phyloP scores from a whole-genome alignment of 768 basidiomycete genomes.

The Lentinula aciculospora region DNA sequence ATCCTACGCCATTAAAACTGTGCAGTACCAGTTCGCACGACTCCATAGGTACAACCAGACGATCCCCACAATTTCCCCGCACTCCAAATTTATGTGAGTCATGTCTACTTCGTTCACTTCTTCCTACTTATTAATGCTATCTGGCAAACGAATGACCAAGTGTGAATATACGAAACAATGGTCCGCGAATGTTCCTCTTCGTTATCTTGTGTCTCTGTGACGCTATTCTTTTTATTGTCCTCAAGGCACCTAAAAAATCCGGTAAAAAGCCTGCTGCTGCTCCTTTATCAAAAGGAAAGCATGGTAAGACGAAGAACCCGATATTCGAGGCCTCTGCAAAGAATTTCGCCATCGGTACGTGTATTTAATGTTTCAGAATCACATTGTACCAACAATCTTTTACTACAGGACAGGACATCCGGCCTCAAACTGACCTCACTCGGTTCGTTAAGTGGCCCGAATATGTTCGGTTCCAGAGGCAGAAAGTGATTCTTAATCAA shows the following conservation, averaged over 20 bases:
- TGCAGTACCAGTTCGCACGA: slow-evolving; percentile 1
- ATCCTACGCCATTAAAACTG: neutral
- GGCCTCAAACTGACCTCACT: slow-evolving; percentile 83
- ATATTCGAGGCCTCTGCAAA: slow-evolving; percentile 87
- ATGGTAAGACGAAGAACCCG: slow-evolving; percentile 81
- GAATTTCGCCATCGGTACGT: slow-evolving; percentile 92
- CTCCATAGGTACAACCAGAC: neutral
- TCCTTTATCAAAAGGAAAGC: slow-evolving; percentile 75
- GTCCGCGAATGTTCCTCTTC: neutral
- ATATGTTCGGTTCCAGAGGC: slow-evolving; percentile 95
- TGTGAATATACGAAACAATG: neutral
- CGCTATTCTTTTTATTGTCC: too few species aligned
- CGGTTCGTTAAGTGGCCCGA: slow-evolving; percentile 99
- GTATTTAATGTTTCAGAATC: neutral
- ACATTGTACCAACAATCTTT: neutral
- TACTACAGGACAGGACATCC: slow-evolving; percentile 81
- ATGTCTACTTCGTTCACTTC: too few species aligned
- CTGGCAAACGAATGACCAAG: neutral
- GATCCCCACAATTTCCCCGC: neutral
- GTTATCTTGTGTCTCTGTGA: neutral
- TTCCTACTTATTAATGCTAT: neutral
- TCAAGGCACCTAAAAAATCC: slow-evolving; percentile 53
- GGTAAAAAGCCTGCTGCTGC: slow-evolving; percentile 83
- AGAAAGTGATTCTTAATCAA: slow-evolving; percentile 97
- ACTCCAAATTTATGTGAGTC: too few species aligned